These are phyloP conservation scores for Ophiostoma populinum DNA, from an alignment of 2,329 filamentous ascomycete genomes.

Conservation along the genomic window DNA sequence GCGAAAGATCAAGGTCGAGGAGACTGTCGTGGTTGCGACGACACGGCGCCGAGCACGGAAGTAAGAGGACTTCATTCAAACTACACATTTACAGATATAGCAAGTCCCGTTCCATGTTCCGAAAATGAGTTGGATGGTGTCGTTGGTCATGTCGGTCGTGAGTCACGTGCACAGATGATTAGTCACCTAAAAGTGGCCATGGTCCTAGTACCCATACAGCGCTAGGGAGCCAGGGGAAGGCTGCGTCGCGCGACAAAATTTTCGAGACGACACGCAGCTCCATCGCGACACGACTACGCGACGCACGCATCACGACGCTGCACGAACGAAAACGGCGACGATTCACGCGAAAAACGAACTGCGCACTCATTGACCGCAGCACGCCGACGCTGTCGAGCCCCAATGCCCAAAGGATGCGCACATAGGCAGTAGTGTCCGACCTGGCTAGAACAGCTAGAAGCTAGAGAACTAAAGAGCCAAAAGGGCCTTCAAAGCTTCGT, in stretches of 20 bases:
- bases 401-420: constrained; percentile 6
- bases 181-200: no score
- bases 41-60: not conserved
- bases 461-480: no score
- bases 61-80: no score
- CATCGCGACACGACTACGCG: not conserved
- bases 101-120: no score
- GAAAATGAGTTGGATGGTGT: no score
- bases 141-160: no score
- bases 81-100: no score
- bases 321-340: no score
- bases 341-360: no score
- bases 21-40: not conserved
- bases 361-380: no score
- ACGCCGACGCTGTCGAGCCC: constrained; percentile 6
- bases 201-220: not conserved
- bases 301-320: not conserved
- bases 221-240: not conserved
- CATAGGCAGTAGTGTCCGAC: constrained; percentile 4
- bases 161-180: not conserved
- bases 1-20: not conserved
- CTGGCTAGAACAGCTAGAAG: no score
- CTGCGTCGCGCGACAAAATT: constrained; percentile 6
- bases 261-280: constrained; percentile 4
- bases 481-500: no score